phyloP scores from a whole-genome alignment of 2,329 filamentous ascomycete species.

The Cordyceps cicadae region DNA sequence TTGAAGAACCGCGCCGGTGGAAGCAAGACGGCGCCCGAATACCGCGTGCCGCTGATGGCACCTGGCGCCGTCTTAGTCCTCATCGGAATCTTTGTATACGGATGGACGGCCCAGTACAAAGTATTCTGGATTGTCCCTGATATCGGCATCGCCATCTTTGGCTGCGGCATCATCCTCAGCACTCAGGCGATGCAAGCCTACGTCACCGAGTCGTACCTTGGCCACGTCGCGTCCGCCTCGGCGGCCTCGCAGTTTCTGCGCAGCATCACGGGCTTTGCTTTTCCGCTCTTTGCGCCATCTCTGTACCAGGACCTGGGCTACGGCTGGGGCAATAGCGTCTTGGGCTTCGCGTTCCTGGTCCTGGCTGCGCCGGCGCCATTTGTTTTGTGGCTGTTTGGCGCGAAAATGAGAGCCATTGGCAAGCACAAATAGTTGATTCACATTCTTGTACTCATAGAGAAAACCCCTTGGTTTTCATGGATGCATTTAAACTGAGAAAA shows the following conservation, averaged over 20 bases:
- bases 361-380: constrained; percentile 3
- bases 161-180: constrained; percentile 41
- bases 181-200: constrained; percentile 49
- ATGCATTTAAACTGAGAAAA: background rate
- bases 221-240: constrained; percentile 15
- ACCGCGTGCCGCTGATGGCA: constrained; percentile 44
- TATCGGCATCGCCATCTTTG: constrained; percentile 46
- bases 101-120: constrained; percentile 38
- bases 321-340: constrained; percentile 13
- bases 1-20: constrained; percentile 9
- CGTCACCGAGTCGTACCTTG: constrained; percentile 14
- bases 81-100: constrained; percentile 30
- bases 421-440: background rate
- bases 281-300: constrained; percentile 17
- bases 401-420: constrained; percentile 2
- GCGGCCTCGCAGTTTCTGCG: constrained; percentile 16
- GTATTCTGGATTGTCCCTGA: constrained; percentile 51
- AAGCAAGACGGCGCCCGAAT: constrained; percentile 31
- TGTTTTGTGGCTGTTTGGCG: constrained; percentile 6
- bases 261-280: constrained; percentile 16
- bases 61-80: constrained; percentile 37
- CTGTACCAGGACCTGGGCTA: constrained; percentile 16
- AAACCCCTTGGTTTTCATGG: background rate
- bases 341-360: constrained; percentile 3
- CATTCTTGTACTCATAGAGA: background rate